Base-by-base conservation (phyloP, 768 basidiomycete genomes). In the Pleurotus djamor region DNA sequence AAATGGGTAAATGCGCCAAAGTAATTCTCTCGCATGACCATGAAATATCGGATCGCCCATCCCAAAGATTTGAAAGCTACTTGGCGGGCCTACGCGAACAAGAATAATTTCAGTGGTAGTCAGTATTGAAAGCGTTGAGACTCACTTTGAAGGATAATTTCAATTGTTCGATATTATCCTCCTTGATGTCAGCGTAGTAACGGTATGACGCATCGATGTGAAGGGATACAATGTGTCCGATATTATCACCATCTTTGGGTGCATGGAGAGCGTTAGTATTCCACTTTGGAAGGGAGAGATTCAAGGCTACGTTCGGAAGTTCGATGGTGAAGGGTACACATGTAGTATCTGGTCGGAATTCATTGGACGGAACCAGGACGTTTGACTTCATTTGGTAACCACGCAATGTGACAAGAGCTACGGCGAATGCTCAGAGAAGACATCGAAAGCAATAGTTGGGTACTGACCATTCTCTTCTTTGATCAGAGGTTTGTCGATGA, bases 1-100 rank as follows among this genome's bases (percentile, higher is more conserved):
- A 96, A 98, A 64, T 96, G 91, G 1, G 94, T 97, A 72, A 97
- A 98, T 4, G 85, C 81, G 9, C 96, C 96, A 52, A 98, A 86
- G 72, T 98, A 98, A 72, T 98, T 98, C 67, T 96, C 94, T 48
- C 90, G 86, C 59, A 97, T 67, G 43, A 89, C 85, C 86, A 98
- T 91, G 63, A 96, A 80, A 67, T 94, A 88, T 38, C 95, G 86
- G 60, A 96, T 83, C 2, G 87, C 86, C 96, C 96, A 97, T 21
- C 94, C 96, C 55, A 94, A 74, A 1, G 80, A 76, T 69, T 89
- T 91, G 74, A 88, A 89, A 7, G 83, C 74, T 36, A 86, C 67
- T 36, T 85, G 79, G 5, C 72, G 66, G 0, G 74, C 66, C 91
- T 92, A 61, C n/a, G 44, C 57, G 57, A 41, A 66, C 55, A 45